Base-by-base conservation (phyloP, 2,329 filamentous ascomycete species). In the Colletotrichum coccodes region DNA sequence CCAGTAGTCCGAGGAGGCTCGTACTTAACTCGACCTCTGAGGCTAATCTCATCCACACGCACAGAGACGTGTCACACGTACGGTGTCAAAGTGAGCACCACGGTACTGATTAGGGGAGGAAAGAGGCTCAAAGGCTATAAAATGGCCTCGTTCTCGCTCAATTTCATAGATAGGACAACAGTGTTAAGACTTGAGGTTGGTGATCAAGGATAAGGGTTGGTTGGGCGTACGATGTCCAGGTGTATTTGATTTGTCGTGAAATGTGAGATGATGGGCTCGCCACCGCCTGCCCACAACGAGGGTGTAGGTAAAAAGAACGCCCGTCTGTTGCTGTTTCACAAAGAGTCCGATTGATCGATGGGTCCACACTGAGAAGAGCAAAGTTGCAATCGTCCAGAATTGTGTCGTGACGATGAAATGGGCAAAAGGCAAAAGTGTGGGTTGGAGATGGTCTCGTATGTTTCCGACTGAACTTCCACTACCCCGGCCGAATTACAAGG, bases 61-160 rank as follows among this genome's bases (percentile, higher is more conserved):
- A 32, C 14, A 28, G 18, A n/a, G 16, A 18, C 8, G 21, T 21
- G 21, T 5, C 9, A 40, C 21, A 30, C 11, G 32, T 16, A 18
- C 32, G 23, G 44, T 38, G 12, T 6, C 26, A 23, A 30, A n/a
- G 46, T 11, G 5, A 6, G 23, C 7, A 36, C 26, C 23, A 44
- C 54, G 49, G 46, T 23, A n/a, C 44, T n/a, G 30, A 5, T n/a
- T 32, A 4, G 21, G 12, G 36, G 34, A 60, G 40, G 42, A 32
- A 44, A 47, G 40, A 54, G 26, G 38, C 47, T 50, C 47, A 38
- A 54, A 42, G 32, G 23, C 61, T 65, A 42, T 66, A 49, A 69
- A 69, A 66, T 62, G 56, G 54, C 42, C 16, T 69, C 49, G 66
- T 69, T 69, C 52, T 69, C 49, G 66, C n/a, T 69, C 49, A 56